Conservation (phyloP, 164 flowering plant genomes). For the Vitis rotundifolia region DNA sequence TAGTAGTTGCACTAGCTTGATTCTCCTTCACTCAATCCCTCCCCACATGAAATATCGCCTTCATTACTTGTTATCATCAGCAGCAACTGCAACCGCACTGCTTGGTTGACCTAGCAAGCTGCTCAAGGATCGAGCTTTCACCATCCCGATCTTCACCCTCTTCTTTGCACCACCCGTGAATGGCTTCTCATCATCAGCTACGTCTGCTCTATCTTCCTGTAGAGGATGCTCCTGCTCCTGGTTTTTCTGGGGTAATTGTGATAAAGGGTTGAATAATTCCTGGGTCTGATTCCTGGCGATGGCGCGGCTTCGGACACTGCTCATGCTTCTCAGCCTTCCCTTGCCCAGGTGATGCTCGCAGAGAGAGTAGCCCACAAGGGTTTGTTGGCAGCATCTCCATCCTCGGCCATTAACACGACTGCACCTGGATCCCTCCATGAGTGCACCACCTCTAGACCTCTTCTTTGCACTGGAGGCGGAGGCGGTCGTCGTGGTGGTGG, state of each 20-base stretch:
- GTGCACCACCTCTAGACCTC: constrained; percentile 36
- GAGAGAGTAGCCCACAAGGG: constrained; percentile 81
- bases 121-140: constrained; percentile 76
- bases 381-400: constrained; percentile 87
- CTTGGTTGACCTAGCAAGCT: constrained; percentile 59
- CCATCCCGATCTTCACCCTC: constrained; percentile 63
- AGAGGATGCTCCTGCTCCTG: not conserved
- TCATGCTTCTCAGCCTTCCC: constrained; percentile 68
- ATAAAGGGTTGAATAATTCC: constrained; percentile 1
- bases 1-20: not conserved
- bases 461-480: constrained; percentile 10
- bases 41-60: not conserved
- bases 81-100: constrained; percentile 10
- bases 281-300: not conserved
- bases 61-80: not conserved
- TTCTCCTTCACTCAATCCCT: not conserved
- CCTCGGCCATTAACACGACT: constrained; percentile 89
- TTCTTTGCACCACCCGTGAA: constrained; percentile 22
- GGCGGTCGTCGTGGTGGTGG: too few relatives aligned
- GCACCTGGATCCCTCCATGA: constrained; percentile 81
- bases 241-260: not conserved
- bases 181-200: constrained; percentile 19
- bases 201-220: constrained; percentile 11
- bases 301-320: constrained; percentile 35
- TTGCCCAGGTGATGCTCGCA: constrained; percentile 93